Conservation (phyloP, 2,329 filamentous ascomycete species). For the Aspergillus sp. region DNA sequence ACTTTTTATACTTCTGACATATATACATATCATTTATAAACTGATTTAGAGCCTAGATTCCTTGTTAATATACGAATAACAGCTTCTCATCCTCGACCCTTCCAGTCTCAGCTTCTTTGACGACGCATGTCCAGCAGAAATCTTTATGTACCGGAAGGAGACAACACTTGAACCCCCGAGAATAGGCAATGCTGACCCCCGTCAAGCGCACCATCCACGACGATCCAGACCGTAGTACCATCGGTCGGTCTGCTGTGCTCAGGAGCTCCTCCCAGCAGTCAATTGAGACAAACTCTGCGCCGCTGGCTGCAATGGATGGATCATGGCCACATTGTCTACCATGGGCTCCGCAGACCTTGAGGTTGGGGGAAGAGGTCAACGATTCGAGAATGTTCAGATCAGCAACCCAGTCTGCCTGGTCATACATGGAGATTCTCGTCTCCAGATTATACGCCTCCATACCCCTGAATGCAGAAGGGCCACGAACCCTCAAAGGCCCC, state of each 20-base stretch:
- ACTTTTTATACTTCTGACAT: no score
- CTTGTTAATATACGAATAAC: not conserved
- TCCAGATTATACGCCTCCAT: slow-evolving; percentile 1
- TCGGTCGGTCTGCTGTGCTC: not conserved
- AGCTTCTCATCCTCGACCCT: not conserved
- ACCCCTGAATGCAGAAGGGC: not conserved
- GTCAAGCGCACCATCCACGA: slow-evolving; percentile 1
- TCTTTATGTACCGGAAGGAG: not conserved
- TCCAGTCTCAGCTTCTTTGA: not conserved
- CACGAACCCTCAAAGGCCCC: not conserved
- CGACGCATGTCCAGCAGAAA: not conserved
- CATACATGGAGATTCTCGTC: slow-evolving; percentile 1
- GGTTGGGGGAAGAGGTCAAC: not conserved
- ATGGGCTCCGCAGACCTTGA: not conserved
- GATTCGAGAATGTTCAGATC: not conserved
- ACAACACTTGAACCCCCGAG: not conserved
- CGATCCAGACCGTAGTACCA: not conserved
- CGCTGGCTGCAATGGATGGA: not conserved
- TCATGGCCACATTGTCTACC: not conserved
- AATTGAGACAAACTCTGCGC: not conserved
- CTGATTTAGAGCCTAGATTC: no score
- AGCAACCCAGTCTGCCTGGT: not conserved
- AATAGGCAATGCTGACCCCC: not conserved
- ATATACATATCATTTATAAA: no score
- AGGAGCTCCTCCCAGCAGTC: slow-evolving; percentile 3